A percentile compares a stretch with the other conserved stretches of the same genome.
These are phyloP conservation scores for Arthrobotrys megalospora DNA, from an alignment of 2,329 filamentous ascomycete genomes.

Conservation along the genomic window DNA sequence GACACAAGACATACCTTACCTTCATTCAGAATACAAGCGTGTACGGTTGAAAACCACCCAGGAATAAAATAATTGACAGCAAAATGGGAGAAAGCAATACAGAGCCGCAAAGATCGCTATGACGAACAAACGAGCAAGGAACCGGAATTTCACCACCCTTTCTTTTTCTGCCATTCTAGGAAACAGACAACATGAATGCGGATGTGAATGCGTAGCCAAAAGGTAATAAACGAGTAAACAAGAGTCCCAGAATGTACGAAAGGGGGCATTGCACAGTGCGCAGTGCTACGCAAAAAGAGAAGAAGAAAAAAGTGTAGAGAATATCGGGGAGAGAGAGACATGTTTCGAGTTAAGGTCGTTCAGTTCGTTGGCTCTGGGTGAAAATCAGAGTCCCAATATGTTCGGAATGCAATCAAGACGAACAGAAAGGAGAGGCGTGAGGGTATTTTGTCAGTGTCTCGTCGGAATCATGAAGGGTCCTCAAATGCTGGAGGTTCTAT, in stretches of 20 bases:
- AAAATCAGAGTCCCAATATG: conserved; percentile 22
- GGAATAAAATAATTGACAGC: conserved; percentile 30
- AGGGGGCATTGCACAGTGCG: conserved; percentile 27
- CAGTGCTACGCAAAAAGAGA: conserved; percentile 9
- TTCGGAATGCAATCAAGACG: conserved; percentile 24
- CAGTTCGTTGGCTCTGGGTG: conserved; percentile 44
- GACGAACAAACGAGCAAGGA: conserved; percentile 32
- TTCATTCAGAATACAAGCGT: conserved; percentile 35
- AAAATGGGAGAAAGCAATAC: conserved; percentile 9
- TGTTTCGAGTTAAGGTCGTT: conserved; percentile 47
- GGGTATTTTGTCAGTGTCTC: conserved; percentile 33
- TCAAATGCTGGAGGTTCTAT: conserved; percentile 21
- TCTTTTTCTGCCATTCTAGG: conserved; percentile 47
- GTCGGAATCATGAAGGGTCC: conserved; percentile 47
- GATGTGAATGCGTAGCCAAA: conserved; percentile 60
- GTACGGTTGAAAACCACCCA: conserved; percentile 48
- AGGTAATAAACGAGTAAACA: conserved; percentile 28
- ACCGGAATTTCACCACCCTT: conserved; percentile 43
- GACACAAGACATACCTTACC: conserved; percentile 39
- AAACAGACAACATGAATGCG: conserved; percentile 50
- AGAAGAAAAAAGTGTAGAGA: conserved; percentile 26
- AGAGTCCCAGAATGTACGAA: conserved; percentile 51
- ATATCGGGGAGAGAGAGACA: conserved; percentile 6
- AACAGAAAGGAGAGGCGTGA: conserved; percentile 47
- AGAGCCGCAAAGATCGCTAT: conserved; percentile 53